Evolutionary conservation across 495 filamentous ascomycete genomes (phyloP).

Genomic region (Hypoxylon crocopeplum): DNA sequence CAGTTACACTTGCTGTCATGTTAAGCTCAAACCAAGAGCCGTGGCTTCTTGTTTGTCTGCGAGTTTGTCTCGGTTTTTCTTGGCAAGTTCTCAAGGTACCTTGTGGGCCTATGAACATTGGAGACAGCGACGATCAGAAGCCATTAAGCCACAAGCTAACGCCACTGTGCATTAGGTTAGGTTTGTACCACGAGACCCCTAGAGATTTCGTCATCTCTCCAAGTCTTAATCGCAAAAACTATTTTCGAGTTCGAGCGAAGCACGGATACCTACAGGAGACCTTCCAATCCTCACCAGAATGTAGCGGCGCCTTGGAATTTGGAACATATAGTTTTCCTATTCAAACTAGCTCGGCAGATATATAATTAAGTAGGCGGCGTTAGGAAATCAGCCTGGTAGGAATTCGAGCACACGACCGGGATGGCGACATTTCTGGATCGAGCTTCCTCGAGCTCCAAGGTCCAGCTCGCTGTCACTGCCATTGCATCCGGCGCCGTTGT

Average conservation of each 20-base stretch:
- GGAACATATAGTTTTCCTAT: no score
- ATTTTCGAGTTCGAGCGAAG: background rate
- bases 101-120: no score
- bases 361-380: no score
- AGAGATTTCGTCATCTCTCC: slow-evolving; percentile 9
- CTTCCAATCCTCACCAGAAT: background rate
- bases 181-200: background rate
- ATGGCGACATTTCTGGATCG: slow-evolving; percentile 51
- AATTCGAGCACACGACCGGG: background rate
- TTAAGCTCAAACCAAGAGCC: slow-evolving; percentile 28
- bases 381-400: background rate
- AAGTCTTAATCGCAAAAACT: slow-evolving; percentile 1
- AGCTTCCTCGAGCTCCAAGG: slow-evolving; percentile 42
- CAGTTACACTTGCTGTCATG: slow-evolving; percentile 9
- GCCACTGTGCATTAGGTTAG: background rate
- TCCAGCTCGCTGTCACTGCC: slow-evolving; percentile 78
- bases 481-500: slow-evolving; percentile 77
- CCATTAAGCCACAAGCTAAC: no score
- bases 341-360: no score
- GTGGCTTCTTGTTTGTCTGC: background rate
- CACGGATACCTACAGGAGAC: background rate
- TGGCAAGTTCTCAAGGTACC: slow-evolving; percentile 7
- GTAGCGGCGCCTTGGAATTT: no score
- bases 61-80: slow-evolving; percentile 4
- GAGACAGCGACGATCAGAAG: no score